phyloP scores from a whole-genome alignment of 768 basidiomycete genomes.

The Kockovaella imperatae region DNA sequence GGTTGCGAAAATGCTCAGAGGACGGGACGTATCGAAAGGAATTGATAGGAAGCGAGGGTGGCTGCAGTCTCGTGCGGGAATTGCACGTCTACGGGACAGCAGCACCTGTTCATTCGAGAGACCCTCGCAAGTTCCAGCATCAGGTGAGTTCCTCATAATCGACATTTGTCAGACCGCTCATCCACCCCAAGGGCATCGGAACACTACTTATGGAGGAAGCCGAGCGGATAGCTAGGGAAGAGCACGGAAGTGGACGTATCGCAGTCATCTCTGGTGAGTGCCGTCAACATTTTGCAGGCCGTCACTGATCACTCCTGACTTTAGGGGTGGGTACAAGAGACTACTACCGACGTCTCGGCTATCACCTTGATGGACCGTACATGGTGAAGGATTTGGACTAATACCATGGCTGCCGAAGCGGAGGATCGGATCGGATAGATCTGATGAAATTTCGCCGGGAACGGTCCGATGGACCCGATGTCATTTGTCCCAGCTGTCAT shows the following conservation, averaged over 20 bases:
- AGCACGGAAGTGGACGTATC: conserved; percentile 89
- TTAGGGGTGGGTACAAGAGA: conserved; percentile 90
- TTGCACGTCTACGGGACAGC: conserved; percentile 90
- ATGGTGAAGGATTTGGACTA: conserved; percentile 74
- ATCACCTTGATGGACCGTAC: conserved; percentile 91
- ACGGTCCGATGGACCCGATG: too few relatives aligned
- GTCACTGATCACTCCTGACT: neutral
- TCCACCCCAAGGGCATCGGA: conserved; percentile 69
- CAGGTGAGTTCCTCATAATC: conserved; percentile 52
- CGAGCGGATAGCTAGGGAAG: conserved; percentile 91
- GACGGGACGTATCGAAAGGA: conserved; percentile 96
- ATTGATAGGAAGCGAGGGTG: conserved; percentile 59
- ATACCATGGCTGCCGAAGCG: too few relatives aligned
- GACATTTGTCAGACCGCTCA: conserved; percentile 2
- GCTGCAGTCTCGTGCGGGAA: conserved; percentile 85
- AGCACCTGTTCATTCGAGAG: conserved; percentile 90
- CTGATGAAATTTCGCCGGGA: too few relatives aligned
- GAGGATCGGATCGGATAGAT: too few relatives aligned
- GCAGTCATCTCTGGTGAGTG: conserved; percentile 88
- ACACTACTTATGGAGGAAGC: conserved; percentile 98
- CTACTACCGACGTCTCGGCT: conserved; percentile 90
- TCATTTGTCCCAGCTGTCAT: too few relatives aligned
- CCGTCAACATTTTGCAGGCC: neutral
- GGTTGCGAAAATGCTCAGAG: conserved; percentile 88
- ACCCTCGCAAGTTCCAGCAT: conserved; percentile 98